Base-by-base conservation (phyloP, 768 basidiomycete genomes). In the Pulveroboletus sp. region DNA sequence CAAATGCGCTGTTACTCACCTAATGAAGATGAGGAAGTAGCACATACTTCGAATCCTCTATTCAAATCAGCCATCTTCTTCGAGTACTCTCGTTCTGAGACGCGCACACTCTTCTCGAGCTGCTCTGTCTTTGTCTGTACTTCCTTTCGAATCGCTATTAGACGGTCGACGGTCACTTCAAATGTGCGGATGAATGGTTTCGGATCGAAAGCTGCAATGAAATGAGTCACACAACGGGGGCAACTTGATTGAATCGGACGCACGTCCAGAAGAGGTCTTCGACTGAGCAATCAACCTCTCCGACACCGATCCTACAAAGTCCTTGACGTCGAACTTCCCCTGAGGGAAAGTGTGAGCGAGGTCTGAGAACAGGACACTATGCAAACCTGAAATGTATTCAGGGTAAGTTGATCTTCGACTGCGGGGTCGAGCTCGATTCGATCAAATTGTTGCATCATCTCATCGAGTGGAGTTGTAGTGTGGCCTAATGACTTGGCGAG, bases 51-150 rank as follows among this genome's bases (percentile, higher is more conserved):
- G 59, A 98, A 98, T 1, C 92, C 92, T 43, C 82, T 83, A 64
- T 93, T 93, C 21, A 98, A 75, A 48, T 97, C 94, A n/a, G 77
- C 74, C 80, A 98, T 89, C 67, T 90, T 89, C 73, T 86, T 90
- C 3, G 91, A 89, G 69, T 98, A 99, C 58, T 96, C 93, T 54
- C 93, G 72, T 69, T 98, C 95, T 3, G 93, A 84, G 0, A 86
- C 78, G 40, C 86, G 75, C 12, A 97, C 94, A 57, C 83, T 85
- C 72, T 89, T 89, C 73, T 98, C 95, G 75, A 95, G 85, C 62
- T 88, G 85, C 66, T 93, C 88, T 0, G 92, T 94, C 69, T 86
- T 86, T 21, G 82, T 73, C 55, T 97, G 93, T 7, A 97, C 90
- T 69, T 96, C 88, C 61, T 87, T 89, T 39, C 95, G 80, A 14